Conservation (phyloP, 306 rosid species). For the Cicer chorassanicum region DNA sequence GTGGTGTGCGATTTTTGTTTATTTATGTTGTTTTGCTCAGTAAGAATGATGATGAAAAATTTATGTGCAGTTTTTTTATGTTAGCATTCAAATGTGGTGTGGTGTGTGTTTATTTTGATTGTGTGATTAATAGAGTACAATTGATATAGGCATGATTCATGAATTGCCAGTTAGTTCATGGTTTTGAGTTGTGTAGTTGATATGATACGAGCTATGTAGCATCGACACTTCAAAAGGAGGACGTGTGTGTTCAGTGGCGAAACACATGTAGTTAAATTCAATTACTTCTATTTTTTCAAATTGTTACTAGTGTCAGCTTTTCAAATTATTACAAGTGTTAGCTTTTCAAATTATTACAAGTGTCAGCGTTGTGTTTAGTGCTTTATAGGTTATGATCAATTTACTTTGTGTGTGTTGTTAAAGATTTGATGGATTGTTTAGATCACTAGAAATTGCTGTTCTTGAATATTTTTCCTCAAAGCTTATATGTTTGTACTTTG, state of each 20-base stretch:
- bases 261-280: neutral
- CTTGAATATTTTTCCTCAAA: neutral
- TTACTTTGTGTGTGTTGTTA: neutral
- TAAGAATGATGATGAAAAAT: neutral
- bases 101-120: neutral
- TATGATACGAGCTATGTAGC: neutral
- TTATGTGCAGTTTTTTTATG: neutral
- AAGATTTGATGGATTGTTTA: slow-evolving; percentile 6
- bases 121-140: neutral
- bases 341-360: neutral
- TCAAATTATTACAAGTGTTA: too few species aligned
- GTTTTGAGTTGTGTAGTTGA: slow-evolving; percentile 12
- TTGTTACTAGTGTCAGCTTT: neutral
- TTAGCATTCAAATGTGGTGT: neutral
- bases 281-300: neutral
- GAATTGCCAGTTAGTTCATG: neutral
- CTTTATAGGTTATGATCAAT: neutral
- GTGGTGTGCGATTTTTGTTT: neutral
- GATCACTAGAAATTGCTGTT: neutral
- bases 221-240: neutral
- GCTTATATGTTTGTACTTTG: neutral
- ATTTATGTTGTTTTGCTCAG: neutral
- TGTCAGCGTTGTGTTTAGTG: neutral
- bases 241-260: neutral
- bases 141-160: neutral